phyloP scores from a whole-genome alignment of 2,329 filamentous ascomycete genomes.

The Neofusicoccum kwambonambiense region DNA sequence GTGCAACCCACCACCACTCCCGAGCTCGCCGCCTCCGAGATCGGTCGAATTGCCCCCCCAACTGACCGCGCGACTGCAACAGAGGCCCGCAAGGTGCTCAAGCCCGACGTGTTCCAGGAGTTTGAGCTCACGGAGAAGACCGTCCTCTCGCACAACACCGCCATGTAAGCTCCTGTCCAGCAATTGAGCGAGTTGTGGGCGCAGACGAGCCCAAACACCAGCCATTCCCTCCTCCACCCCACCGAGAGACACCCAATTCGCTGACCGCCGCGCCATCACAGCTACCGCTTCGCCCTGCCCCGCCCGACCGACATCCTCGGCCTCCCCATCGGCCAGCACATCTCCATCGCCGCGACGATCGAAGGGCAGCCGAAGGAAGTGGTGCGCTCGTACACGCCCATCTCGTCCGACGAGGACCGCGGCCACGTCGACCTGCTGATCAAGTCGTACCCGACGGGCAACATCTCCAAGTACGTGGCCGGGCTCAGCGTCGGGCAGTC shows the following conservation, averaged over 20 bases:
- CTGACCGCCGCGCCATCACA: conserved; percentile 31
- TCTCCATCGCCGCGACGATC: conserved; percentile 74
- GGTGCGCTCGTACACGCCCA: conserved; percentile 43
- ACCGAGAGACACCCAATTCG: background rate
- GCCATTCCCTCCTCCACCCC: background rate
- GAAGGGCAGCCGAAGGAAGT: conserved; percentile 44
- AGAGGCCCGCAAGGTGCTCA: conserved; percentile 80
- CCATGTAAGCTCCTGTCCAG: conserved; percentile 63
- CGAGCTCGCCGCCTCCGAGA: background rate
- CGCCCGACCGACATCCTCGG: conserved; percentile 77
- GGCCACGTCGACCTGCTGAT: conserved; percentile 96
- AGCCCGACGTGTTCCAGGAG: conserved; percentile 83
- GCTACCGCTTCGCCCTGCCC: conserved; percentile 91
- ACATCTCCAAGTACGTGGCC: conserved; percentile 93
- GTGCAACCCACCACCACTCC: background rate
- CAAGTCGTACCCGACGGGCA: conserved; percentile 96
- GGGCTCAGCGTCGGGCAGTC: conserved; percentile 72
- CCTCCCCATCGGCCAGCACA: conserved; percentile 97
- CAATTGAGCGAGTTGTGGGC: background rate
- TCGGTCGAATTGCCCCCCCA: background rate
- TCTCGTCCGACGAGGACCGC: conserved; percentile 49
- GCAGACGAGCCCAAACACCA: background rate
- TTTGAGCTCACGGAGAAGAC: conserved; percentile 95
- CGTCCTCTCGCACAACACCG: conserved; percentile 94
- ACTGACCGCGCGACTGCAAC: conserved; percentile 19